phyloP scores from a whole-genome alignment of 768 basidiomycete species.

The Favolaschia claudopus region DNA sequence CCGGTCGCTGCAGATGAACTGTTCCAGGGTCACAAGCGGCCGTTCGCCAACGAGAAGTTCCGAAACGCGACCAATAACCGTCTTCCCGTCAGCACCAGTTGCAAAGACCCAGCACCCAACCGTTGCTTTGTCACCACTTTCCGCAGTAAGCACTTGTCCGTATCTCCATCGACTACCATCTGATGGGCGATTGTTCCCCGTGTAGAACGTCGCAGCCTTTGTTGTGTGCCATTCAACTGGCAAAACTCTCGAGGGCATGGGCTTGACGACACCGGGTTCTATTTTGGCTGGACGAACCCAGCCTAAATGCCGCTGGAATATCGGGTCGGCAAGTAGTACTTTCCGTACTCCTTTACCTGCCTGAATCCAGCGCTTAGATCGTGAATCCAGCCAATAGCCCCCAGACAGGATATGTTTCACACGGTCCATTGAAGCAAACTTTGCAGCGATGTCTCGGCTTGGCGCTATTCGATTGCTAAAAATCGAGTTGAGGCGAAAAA shows the following conservation, averaged over 20 bases:
- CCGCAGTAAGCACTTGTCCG: neutral
- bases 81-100: neutral
- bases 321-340: slow-evolving; percentile 16
- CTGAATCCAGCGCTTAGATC: slow-evolving; percentile 26
- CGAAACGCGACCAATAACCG: neutral
- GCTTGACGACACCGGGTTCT: neutral
- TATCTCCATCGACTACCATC: neutral
- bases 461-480: slow-evolving; percentile 52
- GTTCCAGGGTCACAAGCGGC: neutral
- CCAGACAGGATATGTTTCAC: slow-evolving; percentile 41
- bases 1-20: neutral
- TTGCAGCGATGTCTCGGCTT: slow-evolving; percentile 47
- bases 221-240: neutral
- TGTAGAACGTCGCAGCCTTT: neutral
- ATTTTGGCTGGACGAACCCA: slow-evolving; percentile 14
- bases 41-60: neutral
- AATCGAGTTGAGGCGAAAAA: slow-evolving; percentile 50
- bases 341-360: slow-evolving; percentile 26
- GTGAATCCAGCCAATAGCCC: slow-evolving; percentile 37
- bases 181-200: neutral
- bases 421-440: slow-evolving; percentile 37
- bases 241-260: neutral
- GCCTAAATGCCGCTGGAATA: slow-evolving; percentile 29
- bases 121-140: neutral
- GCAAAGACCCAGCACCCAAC: neutral